A percentile compares a stretch with the other conserved stretches of the same genome.
phyloP scores from a whole-genome alignment of 2,329 filamentous ascomycete genomes.

The Colletotrichum orbiculare region DNA sequence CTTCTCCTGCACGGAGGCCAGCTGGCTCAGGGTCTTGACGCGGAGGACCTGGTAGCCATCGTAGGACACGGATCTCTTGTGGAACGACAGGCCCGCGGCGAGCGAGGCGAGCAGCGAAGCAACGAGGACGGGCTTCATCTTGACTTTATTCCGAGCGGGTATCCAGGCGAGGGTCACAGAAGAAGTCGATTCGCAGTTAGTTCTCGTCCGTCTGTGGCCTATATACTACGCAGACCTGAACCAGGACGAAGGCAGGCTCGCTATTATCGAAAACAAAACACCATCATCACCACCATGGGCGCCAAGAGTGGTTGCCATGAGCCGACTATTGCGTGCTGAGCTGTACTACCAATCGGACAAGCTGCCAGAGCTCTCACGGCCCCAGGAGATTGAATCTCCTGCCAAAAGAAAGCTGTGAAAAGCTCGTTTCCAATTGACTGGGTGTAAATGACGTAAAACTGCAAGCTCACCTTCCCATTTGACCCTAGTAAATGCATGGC shows the following conservation, averaged over 20 bases:
- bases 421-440: not conserved
- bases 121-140: slow-evolving; percentile 22
- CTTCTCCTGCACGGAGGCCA: slow-evolving; percentile 33
- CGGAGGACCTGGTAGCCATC: slow-evolving; percentile 58
- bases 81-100: slow-evolving; percentile 11
- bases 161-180: not conserved
- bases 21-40: slow-evolving; percentile 37
- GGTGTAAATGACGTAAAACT: slow-evolving; percentile 19
- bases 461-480: slow-evolving; percentile 18
- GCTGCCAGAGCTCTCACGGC: too few species aligned
- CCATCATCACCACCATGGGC: not conserved
- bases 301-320: slow-evolving; percentile 12
- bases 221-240: not conserved
- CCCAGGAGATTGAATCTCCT: too few species aligned
- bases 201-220: not conserved
- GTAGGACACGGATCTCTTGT: slow-evolving; percentile 47
- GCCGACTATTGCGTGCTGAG: slow-evolving; percentile 21
- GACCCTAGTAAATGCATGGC: slow-evolving; percentile 31
- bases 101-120: slow-evolving; percentile 13
- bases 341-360: not conserved
- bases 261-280: not conserved
- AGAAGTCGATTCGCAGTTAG: too few species aligned
- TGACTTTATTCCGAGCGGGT: not conserved
- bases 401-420: not conserved
- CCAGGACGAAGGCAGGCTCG: not conserved